Conservation (phyloP, 1,139 yeast genomes). For the Lodderomyces parapsilosis region DNA sequence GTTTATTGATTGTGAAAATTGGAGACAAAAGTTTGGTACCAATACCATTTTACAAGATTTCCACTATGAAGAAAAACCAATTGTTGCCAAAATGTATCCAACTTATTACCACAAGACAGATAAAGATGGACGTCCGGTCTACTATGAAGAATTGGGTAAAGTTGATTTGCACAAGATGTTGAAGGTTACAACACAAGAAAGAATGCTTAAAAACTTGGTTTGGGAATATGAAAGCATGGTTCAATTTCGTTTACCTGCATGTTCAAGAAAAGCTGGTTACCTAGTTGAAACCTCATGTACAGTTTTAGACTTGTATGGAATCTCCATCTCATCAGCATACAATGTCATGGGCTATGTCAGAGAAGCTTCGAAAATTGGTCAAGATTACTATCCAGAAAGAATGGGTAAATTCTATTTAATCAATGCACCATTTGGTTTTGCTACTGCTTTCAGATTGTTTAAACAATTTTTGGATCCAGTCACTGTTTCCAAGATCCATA, state of each 20-base stretch:
- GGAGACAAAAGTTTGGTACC: conserved; percentile 87
- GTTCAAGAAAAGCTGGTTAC: conserved; percentile 76
- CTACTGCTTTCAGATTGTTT: conserved; percentile 87
- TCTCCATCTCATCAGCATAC: conserved; percentile 78
- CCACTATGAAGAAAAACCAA: conserved; percentile 85
- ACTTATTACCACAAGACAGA: conserved; percentile 97
- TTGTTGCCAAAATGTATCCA: conserved; percentile 88
- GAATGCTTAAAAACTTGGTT: conserved; percentile 92
- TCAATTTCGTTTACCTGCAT: conserved; percentile 84
- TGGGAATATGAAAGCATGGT: conserved; percentile 97
- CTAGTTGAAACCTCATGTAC: conserved; percentile 96
- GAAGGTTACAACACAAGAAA: conserved; percentile 90
- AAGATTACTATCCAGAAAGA: conserved; percentile 98
- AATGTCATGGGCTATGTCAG: conserved; percentile 85
- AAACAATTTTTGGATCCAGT: conserved; percentile 96
- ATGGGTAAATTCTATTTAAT: conserved; percentile 97
- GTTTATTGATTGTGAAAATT: conserved; percentile 84
- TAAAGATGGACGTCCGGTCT: conserved; percentile 94
- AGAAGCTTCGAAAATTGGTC: conserved; percentile 93
- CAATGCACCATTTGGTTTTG: conserved; percentile 96
- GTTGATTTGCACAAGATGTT: conserved; percentile 90
- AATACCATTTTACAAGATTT: conserved; percentile 85
- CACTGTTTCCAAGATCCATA: conserved; percentile 93
- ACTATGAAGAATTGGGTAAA: conserved; percentile 88
- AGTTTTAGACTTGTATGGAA: conserved; percentile 91